Evolutionary conservation across 345 rosid species (phyloP), one percentile per base, ranked within the genome.

Genomic region (Sisymbrium irio): DNA sequence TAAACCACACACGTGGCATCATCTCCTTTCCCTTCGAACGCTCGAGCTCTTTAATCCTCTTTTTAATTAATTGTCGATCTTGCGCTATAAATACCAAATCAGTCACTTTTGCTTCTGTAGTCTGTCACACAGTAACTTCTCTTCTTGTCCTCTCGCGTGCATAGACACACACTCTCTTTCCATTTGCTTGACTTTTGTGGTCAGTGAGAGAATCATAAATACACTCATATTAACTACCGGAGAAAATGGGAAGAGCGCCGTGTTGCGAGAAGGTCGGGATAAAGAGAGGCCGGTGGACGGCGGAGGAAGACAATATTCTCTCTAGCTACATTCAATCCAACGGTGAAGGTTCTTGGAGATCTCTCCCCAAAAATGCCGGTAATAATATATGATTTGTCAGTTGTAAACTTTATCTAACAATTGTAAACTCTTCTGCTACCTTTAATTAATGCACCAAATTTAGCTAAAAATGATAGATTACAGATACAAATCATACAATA

Each of bases 191-290:
- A 55, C 71, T 42, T 54, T 42, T 54, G 46, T 33, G 36, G 44
- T 39, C 58, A 50, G 18, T 37, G 53, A 3, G 44, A 72, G n/a
- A 9, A 33, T 45, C 57, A 19, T 32, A 28, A 30, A 47, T 35
- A 51, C 86, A 88, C 36, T 85, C 82, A 89, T 46, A 87, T 82
- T 82, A 79, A 83, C 83, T 80, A 93, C 92, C 37, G 92, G 72
- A 42, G 45, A 78, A 89, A 25, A 78, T 78, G 81, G 81, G 81
- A 61, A 78, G 81, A 67, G 77, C 81, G 8, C 81, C 81, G 42
- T 78, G 81, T 60, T 78, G 81, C 41, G 81, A 78, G 65, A 78
- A 78, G 51, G 56, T 78, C 19, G 81, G 81, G 33, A 58, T 78
- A 10, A 78, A 78, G 60, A 72, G 68, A 66, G 81, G 81, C 13